These are phyloP conservation scores for Tetracladium setigerum DNA, from an alignment of 495 filamentous ascomycete species.

Conservation along the genomic window DNA sequence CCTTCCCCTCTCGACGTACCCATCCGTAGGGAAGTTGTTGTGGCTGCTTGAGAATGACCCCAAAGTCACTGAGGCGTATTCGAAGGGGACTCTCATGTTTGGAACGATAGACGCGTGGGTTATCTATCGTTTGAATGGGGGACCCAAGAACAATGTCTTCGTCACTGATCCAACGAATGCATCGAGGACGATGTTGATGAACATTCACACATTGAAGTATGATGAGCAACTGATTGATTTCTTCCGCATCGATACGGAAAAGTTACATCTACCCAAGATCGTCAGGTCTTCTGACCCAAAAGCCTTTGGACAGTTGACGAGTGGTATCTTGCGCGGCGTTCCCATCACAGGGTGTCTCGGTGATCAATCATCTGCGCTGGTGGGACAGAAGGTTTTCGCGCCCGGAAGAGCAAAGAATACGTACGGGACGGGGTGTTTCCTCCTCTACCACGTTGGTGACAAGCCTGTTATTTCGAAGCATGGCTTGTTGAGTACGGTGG, in stretches of 20 bases:
- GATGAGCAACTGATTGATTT: constrained; percentile 73
- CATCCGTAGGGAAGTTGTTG: constrained; percentile 78
- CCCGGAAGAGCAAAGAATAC: constrained; percentile 90
- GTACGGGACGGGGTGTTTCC: constrained; percentile 91
- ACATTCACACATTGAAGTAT: constrained; percentile 77
- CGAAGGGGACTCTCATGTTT: constrained; percentile 71
- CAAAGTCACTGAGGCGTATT: constrained; percentile 66
- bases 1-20: constrained; percentile 89
- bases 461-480: constrained; percentile 87
- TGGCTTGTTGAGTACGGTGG: constrained; percentile 80
- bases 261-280: constrained; percentile 74
- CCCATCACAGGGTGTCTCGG: constrained; percentile 81
- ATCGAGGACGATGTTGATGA: constrained; percentile 96
- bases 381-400: constrained; percentile 83
- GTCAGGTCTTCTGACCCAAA: constrained; percentile 73
- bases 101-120: constrained; percentile 91
- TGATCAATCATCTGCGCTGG: constrained; percentile 85
- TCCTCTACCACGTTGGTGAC: constrained; percentile 85
- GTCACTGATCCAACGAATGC: constrained; percentile 91
- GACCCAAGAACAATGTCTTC: constrained; percentile 53
- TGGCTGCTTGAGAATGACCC: constrained; percentile 78
- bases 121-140: constrained; percentile 81
- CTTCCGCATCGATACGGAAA: constrained; percentile 69
- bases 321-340: constrained; percentile 61
- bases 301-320: constrained; percentile 61